A percentile compares a stretch with the other conserved stretches of the same genome.
phyloP scores from a whole-genome alignment of 108 stramenopile species.

The Cyclostephanos invisitatus region DNA sequence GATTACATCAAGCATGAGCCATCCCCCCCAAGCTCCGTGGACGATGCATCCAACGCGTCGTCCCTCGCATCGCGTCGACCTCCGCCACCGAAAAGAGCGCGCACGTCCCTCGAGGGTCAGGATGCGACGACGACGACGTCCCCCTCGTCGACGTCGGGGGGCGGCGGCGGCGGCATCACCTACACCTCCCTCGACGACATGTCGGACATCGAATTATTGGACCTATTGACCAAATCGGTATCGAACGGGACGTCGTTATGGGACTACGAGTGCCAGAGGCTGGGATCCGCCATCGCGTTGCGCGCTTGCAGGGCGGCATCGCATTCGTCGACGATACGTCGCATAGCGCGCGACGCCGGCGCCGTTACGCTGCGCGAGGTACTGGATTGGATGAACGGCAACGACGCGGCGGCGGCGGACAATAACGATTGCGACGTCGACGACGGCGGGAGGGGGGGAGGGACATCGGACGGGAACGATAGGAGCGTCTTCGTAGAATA shows the following conservation, averaged over 20 bases:
- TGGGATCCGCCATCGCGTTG: constrained; percentile 21
- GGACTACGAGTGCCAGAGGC: constrained; percentile 18
- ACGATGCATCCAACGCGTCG: no score
- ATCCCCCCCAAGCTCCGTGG: no score
- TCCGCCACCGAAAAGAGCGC: neutral
- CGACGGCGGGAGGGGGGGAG: neutral
- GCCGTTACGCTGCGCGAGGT: constrained; percentile 26
- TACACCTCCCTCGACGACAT: constrained; percentile 3
- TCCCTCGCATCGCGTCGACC: no score
- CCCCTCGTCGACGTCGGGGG: neutral
- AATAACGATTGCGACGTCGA: neutral
- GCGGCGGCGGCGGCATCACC: neutral
- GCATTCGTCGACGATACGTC: constrained; percentile 1
- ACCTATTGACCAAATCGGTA: constrained; percentile 3
- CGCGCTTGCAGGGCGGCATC: constrained; percentile 27
- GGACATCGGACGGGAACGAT: no score
- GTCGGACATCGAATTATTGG: constrained; percentile 13
- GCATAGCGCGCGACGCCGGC: neutral
- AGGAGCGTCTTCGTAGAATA: constrained; percentile 19
- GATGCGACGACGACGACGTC: neutral
- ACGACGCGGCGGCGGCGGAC: neutral
- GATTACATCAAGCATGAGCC: no score
- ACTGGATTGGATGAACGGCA: constrained; percentile 17
- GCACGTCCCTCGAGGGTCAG: neutral
- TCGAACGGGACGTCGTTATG: neutral